These are phyloP conservation scores for Colletotrichum lentis DNA, from an alignment of 2,329 filamentous ascomycete species.

Conservation along the genomic window DNA sequence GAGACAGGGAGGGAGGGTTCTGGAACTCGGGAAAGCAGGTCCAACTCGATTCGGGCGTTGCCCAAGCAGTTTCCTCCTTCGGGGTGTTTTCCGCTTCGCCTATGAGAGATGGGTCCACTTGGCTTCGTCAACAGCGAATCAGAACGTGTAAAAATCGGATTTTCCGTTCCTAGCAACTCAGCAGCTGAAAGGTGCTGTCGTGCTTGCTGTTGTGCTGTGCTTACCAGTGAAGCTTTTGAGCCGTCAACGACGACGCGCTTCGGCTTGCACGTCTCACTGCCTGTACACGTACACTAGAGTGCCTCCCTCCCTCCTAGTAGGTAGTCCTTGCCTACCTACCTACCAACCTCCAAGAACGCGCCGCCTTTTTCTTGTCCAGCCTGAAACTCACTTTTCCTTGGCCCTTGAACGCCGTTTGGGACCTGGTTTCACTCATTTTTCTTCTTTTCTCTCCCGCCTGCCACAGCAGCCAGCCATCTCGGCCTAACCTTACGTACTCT, in stretches of 20 bases:
- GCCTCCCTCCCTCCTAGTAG: background rate
- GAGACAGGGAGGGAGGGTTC: slow-evolving; percentile 11
- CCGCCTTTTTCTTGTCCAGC: background rate
- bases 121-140: background rate
- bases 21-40: background rate
- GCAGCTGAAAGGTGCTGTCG: background rate
- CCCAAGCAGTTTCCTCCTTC: background rate
- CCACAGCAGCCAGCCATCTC: background rate
- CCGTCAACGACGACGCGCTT: slow-evolving; percentile 30
- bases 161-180: background rate
- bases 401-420: background rate
- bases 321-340: too few relatives aligned
- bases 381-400: background rate
- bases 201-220: background rate
- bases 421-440: background rate
- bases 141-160: background rate
- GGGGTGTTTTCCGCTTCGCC: background rate
- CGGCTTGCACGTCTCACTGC: slow-evolving; percentile 21
- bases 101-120: background rate
- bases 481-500: background rate
- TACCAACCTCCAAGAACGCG: background rate
- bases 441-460: background rate
- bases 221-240: slow-evolving; percentile 3
- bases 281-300: too few relatives aligned
- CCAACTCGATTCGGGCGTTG: slow-evolving; percentile 5